phyloP scores from a whole-genome alignment of 345 rosid genomes.

The Punica granatum region DNA sequence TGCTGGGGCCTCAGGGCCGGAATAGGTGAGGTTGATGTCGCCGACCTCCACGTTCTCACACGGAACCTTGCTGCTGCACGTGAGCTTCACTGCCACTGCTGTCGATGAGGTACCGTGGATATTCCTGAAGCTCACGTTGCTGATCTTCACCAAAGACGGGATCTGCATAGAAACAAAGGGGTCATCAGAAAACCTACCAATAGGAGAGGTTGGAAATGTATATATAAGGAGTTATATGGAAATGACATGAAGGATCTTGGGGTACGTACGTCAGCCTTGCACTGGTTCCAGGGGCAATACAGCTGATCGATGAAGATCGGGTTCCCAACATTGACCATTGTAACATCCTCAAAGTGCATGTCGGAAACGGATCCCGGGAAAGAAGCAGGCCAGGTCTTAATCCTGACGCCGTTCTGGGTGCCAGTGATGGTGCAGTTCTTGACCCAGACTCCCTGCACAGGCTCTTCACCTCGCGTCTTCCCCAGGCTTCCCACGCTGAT shows the following conservation, averaged over 20 bases:
- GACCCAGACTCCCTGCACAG: slow-evolving; percentile 31
- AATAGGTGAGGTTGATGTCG: slow-evolving; percentile 19
- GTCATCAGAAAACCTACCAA: neutral
- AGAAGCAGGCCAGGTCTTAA: slow-evolving; percentile 53
- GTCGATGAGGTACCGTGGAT: slow-evolving; percentile 21
- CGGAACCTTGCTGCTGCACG: slow-evolving; percentile 15
- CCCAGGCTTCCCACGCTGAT: slow-evolving; percentile 56
- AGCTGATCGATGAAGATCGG: slow-evolving; percentile 33
- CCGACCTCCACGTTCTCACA: slow-evolving; percentile 18
- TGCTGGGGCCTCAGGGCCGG: slow-evolving; percentile 7
- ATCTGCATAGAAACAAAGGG: slow-evolving; percentile 1
- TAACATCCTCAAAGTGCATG: slow-evolving; percentile 29
- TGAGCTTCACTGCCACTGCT: slow-evolving; percentile 10
- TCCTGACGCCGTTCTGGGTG: slow-evolving; percentile 36
- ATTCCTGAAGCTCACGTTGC: slow-evolving; percentile 15
- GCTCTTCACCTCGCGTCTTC: slow-evolving; percentile 22
- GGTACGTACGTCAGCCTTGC: slow-evolving; percentile 15
- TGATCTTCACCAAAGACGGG: slow-evolving; percentile 18
- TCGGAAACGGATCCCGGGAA: slow-evolving; percentile 14
- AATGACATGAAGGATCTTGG: neutral
- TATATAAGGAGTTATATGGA: neutral
- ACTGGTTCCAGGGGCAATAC: slow-evolving; percentile 23
- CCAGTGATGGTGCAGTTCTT: slow-evolving; percentile 17
- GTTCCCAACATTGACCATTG: slow-evolving; percentile 20
- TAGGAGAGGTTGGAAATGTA: neutral